These are phyloP conservation scores for Huntiella omanensis DNA, from an alignment of 2,329 filamentous ascomycete genomes.

Conservation along the genomic window DNA sequence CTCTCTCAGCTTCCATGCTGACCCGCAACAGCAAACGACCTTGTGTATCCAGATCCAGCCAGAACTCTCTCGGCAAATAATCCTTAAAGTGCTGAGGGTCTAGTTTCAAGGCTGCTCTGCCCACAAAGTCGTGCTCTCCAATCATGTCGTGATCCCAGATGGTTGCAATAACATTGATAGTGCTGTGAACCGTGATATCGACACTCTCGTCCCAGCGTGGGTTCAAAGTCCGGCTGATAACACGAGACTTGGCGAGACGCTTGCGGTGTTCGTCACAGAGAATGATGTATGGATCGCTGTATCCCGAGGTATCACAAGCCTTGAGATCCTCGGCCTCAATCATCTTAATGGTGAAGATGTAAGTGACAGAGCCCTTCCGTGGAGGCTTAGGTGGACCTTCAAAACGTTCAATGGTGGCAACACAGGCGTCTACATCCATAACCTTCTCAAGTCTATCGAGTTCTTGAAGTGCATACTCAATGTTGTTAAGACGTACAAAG, in stretches of 20 bases:
- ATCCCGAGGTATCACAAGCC: constrained; percentile 87
- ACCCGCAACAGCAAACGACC: constrained; percentile 75
- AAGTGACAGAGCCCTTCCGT: constrained; percentile 56
- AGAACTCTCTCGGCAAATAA: constrained; percentile 88
- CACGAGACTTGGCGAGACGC: constrained; percentile 80
- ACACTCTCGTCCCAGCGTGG: constrained; percentile 95
- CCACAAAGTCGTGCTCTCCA: constrained; percentile 93
- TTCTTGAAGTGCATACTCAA: constrained; percentile 84
- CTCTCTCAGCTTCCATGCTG: constrained; percentile 95
- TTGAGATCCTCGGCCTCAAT: constrained; percentile 96
- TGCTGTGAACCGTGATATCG: constrained; percentile 80
- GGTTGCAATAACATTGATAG: constrained; percentile 87
- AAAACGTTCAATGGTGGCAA: constrained; percentile 56
- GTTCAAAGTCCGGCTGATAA: constrained; percentile 77
- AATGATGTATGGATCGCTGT: constrained; percentile 92
- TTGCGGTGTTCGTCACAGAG: constrained; percentile 96
- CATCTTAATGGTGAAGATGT: constrained; percentile 97
- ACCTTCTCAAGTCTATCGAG: constrained; percentile 76
- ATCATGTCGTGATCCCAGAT: constrained; percentile 98
- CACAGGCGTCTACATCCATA: constrained; percentile 83
- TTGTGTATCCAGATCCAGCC: constrained; percentile 93
- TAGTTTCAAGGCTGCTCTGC: constrained; percentile 90
- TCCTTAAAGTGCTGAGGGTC: constrained; percentile 95
- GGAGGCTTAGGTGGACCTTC: constrained; percentile 49
- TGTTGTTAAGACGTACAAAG: constrained; percentile 93